Conservation (phyloP, 805 yeast species). For the Nadsonia fulvescens region DNA sequence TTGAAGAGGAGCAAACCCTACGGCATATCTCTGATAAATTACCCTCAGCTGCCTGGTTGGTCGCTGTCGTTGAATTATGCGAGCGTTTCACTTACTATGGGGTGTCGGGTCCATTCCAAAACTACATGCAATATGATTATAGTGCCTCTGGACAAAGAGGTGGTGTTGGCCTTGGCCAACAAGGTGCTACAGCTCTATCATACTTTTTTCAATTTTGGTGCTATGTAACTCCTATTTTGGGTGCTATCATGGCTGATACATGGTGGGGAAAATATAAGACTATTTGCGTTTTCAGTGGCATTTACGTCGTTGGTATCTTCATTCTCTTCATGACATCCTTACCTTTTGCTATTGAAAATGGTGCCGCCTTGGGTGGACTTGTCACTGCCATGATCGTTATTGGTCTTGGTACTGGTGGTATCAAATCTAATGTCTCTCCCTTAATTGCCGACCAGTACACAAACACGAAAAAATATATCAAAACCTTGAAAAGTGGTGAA, state of each 20-base stretch:
- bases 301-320: conserved; percentile 30
- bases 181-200: conserved; percentile 53
- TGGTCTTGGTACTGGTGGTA: conserved; percentile 30
- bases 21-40: conserved; percentile 34
- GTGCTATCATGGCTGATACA: conserved; percentile 36
- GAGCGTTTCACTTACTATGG: conserved; percentile 76
- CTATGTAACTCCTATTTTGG: conserved; percentile 36
- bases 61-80: conserved; percentile 56
- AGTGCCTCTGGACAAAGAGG: conserved; percentile 5
- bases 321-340: conserved; percentile 48
- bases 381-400: conserved; percentile 24
- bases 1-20: conserved; percentile 32
- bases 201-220: conserved; percentile 70
- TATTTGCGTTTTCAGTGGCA: conserved; percentile 30
- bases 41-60: conserved; percentile 41
- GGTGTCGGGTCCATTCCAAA: conserved; percentile 55
- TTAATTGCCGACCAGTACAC: conserved; percentile 30
- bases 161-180: conserved; percentile 29
- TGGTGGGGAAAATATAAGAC: conserved; percentile 29
- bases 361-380: conserved; percentile 18
- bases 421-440: conserved; percentile 29
- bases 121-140: conserved; percentile 71
- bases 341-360: conserved; percentile 37
- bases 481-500: conserved; percentile 33
- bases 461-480: conserved; percentile 33